A percentile compares a stretch with the other conserved stretches of the same genome.
Conservation (phyloP, 768 basidiomycete genomes). For the Scleroderma citrinum region DNA sequence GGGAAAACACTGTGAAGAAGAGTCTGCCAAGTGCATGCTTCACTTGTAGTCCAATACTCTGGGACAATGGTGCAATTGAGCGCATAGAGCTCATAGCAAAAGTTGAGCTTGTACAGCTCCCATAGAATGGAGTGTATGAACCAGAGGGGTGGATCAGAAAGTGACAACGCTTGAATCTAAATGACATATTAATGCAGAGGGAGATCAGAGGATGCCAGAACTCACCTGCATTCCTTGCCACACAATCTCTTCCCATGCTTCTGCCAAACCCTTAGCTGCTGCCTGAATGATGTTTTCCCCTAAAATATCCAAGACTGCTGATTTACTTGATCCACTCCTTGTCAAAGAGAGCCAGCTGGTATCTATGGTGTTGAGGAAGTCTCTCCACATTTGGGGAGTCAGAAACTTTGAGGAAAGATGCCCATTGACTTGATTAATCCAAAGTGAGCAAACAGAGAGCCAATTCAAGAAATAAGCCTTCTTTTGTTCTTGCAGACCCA, state of each 20-base stretch:
- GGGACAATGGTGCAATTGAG: conserved; percentile 11
- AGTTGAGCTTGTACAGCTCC: not conserved
- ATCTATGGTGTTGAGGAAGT: too few species aligned
- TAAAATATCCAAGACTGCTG: not conserved
- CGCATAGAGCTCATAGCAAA: not conserved
- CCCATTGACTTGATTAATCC: too few species aligned
- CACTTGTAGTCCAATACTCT: not conserved
- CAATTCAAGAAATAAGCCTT: too few species aligned
- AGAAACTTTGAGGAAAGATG: too few species aligned
- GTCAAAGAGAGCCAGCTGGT: not conserved
- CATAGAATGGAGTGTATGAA: not conserved
- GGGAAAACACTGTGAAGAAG: conserved; percentile 4
- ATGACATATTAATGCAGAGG: not conserved
- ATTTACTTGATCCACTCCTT: not conserved
- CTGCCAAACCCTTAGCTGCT: not conserved
- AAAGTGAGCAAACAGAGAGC: too few species aligned
- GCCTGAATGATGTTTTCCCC: not conserved
- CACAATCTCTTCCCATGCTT: not conserved
- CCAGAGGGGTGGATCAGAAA: not conserved
- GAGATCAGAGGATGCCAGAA: not conserved
- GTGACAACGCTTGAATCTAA: not conserved
- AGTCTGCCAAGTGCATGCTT: not conserved
- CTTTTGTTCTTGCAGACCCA: too few species aligned
- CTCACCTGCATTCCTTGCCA: not conserved
- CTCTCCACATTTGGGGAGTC: too few species aligned